Evolutionary conservation across 2,329 filamentous ascomycete genomes (phyloP).

Genomic region (Helicocarpus griseus): DNA sequence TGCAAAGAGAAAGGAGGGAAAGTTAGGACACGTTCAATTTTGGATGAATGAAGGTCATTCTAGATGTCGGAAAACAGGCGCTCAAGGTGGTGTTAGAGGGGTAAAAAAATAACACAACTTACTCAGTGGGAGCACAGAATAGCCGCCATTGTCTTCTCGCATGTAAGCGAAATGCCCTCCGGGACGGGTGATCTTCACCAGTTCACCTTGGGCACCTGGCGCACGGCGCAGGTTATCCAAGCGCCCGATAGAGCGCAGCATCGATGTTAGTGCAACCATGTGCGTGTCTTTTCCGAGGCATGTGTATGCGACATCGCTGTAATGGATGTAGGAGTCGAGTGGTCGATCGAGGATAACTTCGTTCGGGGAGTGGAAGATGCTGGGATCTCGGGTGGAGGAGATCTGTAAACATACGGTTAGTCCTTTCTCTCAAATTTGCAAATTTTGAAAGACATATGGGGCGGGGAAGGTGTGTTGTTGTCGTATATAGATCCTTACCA

Average conservation of each 20-base stretch:
- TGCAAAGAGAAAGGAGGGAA: slow-evolving; percentile 10
- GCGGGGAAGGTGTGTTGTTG: too few species aligned
- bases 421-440: too few species aligned
- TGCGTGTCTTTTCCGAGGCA: slow-evolving; percentile 37
- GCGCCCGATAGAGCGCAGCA: slow-evolving; percentile 35
- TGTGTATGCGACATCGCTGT: slow-evolving; percentile 39
- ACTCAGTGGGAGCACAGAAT: slow-evolving; percentile 39
- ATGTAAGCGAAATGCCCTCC: slow-evolving; percentile 40
- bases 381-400: slow-evolving; percentile 28
- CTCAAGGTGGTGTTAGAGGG: neutral
- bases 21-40: slow-evolving; percentile 10
- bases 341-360: slow-evolving; percentile 38
- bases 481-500: slow-evolving; percentile 35
- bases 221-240: slow-evolving; percentile 39
- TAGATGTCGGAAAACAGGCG: too few species aligned
- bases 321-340: slow-evolving; percentile 32
- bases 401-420: slow-evolving; percentile 31
- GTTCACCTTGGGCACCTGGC: slow-evolving; percentile 36
- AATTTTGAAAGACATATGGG: too few species aligned
- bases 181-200: slow-evolving; percentile 42
- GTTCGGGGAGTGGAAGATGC: slow-evolving; percentile 28
- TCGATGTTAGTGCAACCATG: slow-evolving; percentile 31
- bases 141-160: slow-evolving; percentile 42
- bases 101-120: slow-evolving; percentile 16
- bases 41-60: neutral